Evolutionary conservation across 352 stramenopile species (phyloP).

Genomic region (Hyaloperonospora brassicae): DNA sequence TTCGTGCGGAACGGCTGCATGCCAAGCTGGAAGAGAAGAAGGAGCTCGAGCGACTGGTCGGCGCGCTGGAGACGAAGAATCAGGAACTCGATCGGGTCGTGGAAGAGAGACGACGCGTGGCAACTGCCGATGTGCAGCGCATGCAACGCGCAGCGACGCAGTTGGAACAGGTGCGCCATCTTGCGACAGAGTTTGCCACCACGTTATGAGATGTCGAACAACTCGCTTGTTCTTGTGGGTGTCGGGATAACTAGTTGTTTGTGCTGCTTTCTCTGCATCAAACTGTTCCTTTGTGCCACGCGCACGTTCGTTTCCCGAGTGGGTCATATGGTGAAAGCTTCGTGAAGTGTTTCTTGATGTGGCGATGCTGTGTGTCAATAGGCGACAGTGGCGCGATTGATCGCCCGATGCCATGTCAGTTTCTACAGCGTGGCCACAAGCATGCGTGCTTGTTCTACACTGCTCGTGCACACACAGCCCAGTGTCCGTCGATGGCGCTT

Average conservation of each 20-base stretch:
- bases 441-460: too few relatives aligned
- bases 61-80: conserved; percentile 32
- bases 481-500: too few relatives aligned
- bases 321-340: too few relatives aligned
- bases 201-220: conserved; percentile 13
- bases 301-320: too few relatives aligned
- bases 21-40: conserved; percentile 48
- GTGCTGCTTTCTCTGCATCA: too few relatives aligned
- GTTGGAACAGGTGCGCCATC: conserved; percentile 29
- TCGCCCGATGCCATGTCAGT: too few relatives aligned
- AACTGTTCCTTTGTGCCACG: too few relatives aligned
- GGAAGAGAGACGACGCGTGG: conserved; percentile 37
- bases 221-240: not conserved
- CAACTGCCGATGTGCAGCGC: conserved; percentile 35
- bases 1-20: conserved; percentile 36
- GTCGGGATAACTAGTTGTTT: not conserved
- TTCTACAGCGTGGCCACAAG: too few relatives aligned
- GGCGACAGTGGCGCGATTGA: too few relatives aligned
- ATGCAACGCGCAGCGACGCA: conserved; percentile 32
- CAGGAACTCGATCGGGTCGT: conserved; percentile 34
- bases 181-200: conserved; percentile 35
- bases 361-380: too few relatives aligned
- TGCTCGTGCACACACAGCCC: too few relatives aligned
- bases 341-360: too few relatives aligned
- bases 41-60: conserved; percentile 36